These are phyloP conservation scores for Chernovozyma aurita DNA, from an alignment of 1,139 yeast species.

Conservation along the genomic window DNA sequence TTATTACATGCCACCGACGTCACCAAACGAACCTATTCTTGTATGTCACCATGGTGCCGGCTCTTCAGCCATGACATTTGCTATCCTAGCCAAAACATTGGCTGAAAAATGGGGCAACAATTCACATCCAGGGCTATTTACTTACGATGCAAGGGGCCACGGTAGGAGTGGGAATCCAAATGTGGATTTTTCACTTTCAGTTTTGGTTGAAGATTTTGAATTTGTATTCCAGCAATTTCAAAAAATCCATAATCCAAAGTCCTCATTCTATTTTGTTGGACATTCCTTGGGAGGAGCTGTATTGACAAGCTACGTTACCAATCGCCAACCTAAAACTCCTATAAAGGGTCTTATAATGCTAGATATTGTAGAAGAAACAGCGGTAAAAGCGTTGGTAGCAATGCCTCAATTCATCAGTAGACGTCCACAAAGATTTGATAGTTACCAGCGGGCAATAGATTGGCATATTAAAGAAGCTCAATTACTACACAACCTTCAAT, in stretches of 20 bases:
- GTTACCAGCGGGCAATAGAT: conserved; percentile 59
- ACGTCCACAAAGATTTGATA: conserved; percentile 57
- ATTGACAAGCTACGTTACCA: conserved; percentile 43
- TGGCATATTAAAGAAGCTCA: conserved; percentile 66
- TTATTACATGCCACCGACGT: conserved; percentile 54
- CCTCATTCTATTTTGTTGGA: conserved; percentile 56
- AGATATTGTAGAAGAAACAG: conserved; percentile 94
- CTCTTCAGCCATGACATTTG: conserved; percentile 78
- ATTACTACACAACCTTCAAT: conserved; percentile 49
- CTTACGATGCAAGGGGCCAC: conserved; percentile 84
- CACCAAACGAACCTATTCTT: conserved; percentile 47
- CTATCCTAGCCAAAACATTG: conserved; percentile 40
- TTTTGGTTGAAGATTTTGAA: conserved; percentile 55
- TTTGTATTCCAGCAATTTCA: conserved; percentile 40
- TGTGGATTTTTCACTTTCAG: conserved; percentile 44
- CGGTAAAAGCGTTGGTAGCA: conserved; percentile 58
- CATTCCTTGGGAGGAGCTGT: conserved; percentile 94
- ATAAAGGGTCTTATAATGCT: conserved; percentile 68
- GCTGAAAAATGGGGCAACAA: conserved; percentile 12
- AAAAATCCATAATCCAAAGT: conserved; percentile 13
- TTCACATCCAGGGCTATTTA: conserved; percentile 50
- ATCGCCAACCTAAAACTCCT: not conserved
- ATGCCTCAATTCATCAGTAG: conserved; percentile 62
- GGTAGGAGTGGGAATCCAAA: conserved; percentile 44
- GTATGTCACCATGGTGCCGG: conserved; percentile 95